phyloP scores from a whole-genome alignment of 495 filamentous ascomycete genomes.

The Letharia lupina region DNA sequence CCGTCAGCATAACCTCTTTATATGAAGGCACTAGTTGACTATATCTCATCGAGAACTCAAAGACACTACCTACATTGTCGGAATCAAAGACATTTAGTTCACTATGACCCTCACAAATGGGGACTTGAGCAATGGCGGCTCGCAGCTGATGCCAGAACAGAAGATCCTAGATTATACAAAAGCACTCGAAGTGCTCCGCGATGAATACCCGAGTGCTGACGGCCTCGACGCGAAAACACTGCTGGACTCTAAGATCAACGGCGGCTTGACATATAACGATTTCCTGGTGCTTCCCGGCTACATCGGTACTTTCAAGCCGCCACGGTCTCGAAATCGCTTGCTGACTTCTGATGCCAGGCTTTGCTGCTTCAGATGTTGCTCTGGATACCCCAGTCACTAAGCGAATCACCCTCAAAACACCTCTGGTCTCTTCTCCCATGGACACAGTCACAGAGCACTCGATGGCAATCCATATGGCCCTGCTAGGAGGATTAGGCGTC shows the following conservation, averaged over 20 bases:
- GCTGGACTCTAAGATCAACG: slow-evolving; percentile 76
- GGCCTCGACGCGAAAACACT: slow-evolving; percentile 76
- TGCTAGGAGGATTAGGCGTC: slow-evolving; percentile 91
- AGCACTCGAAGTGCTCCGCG: slow-evolving; percentile 69
- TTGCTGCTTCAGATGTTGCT: slow-evolving; percentile 80
- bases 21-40: slow-evolving; percentile 32
- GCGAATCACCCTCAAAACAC: slow-evolving; percentile 86
- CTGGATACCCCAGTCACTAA: slow-evolving; percentile 91
- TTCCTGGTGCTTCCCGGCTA: slow-evolving; percentile 61
- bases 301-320: slow-evolving; percentile 54
- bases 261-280: slow-evolving; percentile 82
- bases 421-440: slow-evolving; percentile 95
- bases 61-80: background rate
- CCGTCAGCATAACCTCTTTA: slow-evolving; percentile 40
- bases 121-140: slow-evolving; percentile 34
- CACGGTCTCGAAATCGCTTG: slow-evolving; percentile 52
- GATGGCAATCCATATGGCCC: slow-evolving; percentile 98
- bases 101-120: slow-evolving; percentile 67
- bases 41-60: slow-evolving; percentile 19
- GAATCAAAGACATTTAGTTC: background rate
- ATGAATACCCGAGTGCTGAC: slow-evolving; percentile 65
- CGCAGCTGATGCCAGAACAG: slow-evolving; percentile 36
- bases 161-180: slow-evolving; percentile 48
- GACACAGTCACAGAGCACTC: slow-evolving; percentile 98
- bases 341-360: slow-evolving; percentile 45